Percentiles rank a stretch among this genome's conserved stretches.
These are phyloP conservation scores for Penicillium robsamsonii DNA, from an alignment of 495 filamentous ascomycete genomes.

Conservation along the genomic window DNA sequence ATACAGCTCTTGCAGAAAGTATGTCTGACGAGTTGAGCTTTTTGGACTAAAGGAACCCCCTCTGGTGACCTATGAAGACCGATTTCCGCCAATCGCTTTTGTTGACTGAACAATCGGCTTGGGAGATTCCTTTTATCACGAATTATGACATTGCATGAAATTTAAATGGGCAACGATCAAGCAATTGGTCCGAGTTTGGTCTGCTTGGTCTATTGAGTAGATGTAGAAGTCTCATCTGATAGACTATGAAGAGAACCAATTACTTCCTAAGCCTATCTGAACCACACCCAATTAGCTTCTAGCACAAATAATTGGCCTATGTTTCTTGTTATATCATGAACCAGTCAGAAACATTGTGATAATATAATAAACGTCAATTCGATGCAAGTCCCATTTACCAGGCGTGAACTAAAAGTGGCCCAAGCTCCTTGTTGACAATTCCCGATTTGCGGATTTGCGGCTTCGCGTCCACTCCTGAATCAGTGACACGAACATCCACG, in stretches of 20 bases:
- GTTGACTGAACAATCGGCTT: neutral
- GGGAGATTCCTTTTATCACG: neutral
- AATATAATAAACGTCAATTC: neutral
- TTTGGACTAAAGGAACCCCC: constrained; percentile 36
- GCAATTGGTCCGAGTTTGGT: neutral
- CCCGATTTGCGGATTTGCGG: constrained; percentile 33
- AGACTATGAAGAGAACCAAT: neutral
- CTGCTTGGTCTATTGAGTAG: neutral
- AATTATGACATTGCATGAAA: neutral
- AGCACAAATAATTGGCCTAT: neutral
- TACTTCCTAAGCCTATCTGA: neutral
- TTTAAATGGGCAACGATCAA: neutral
- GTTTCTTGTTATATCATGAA: neutral
- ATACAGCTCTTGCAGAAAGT: neutral
- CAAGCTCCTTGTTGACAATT: constrained; percentile 46
- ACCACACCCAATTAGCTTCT: neutral
- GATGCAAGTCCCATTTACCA: neutral
- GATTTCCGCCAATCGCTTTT: neutral
- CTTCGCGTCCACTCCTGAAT: constrained; percentile 29
- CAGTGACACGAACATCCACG: constrained; percentile 12
- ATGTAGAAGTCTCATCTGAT: neutral
- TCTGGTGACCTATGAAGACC: neutral
- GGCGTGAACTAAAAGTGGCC: constrained; percentile 33
- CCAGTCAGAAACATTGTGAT: neutral
- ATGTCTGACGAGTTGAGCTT: constrained; percentile 31